A percentile compares a stretch with the other conserved stretches of the same genome.
These are phyloP conservation scores for Phascolomyces articulosus DNA, from an alignment of 371 early-diverging fungal genomes.

Conservation along the genomic window DNA sequence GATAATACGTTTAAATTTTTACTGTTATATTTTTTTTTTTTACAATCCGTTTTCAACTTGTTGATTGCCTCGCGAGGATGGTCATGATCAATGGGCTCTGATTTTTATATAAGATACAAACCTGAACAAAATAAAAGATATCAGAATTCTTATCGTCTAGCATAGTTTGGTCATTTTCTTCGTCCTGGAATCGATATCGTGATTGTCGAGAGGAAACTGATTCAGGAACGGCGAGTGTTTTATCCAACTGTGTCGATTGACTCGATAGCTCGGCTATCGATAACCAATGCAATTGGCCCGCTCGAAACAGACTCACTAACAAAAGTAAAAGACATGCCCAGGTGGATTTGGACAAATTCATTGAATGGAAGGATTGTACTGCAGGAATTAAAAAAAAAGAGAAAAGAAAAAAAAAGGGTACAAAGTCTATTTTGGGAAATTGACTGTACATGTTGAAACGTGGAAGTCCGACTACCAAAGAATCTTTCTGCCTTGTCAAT, in stretches of 20 bases:
- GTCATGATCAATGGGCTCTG: too few species aligned
- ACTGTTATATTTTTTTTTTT: too few species aligned
- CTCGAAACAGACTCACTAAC: constrained; percentile 1
- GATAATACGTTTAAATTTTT: too few species aligned
- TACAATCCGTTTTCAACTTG: too few species aligned
- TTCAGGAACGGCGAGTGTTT: neutral
- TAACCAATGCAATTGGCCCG: constrained; percentile 11
- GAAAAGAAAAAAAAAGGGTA: neutral
- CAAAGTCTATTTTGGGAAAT: neutral
- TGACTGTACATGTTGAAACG: too few species aligned
- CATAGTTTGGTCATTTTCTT: constrained; percentile 1
- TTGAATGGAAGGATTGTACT: neutral
- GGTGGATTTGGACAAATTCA: neutral
- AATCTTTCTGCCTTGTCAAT: too few species aligned
- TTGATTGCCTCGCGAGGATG: too few species aligned
- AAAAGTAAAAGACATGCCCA: constrained; percentile 11
- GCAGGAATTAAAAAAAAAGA: neutral
- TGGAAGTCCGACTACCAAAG: too few species aligned
- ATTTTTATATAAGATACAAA: neutral
- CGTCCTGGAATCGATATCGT: neutral
- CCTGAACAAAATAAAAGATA: constrained; percentile 21
- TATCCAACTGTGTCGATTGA: neutral
- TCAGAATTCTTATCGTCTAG: constrained; percentile 7
- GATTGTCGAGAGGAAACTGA: neutral
- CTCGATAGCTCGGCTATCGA: constrained; percentile 7